Base-by-base conservation (phyloP, 2,329 filamentous ascomycete genomes). In the Ceratocystis alfenasii region DNA sequence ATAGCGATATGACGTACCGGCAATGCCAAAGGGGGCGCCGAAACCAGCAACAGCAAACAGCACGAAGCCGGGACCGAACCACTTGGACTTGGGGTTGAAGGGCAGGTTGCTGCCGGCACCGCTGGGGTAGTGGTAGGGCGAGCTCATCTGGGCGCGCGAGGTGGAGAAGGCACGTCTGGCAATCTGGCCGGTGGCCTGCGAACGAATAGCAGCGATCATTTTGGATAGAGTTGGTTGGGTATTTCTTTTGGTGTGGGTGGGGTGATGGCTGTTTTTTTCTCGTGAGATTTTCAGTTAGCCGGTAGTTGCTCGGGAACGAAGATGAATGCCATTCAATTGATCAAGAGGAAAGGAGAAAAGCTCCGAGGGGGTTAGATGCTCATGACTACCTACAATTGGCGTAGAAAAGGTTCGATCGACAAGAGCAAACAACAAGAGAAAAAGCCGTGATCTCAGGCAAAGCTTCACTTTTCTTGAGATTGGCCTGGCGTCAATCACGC, bases 111-210 rank as follows among this genome's bases (percentile, higher is more conserved):
- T 87, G 79, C 90, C 88, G 74, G 93, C 89, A 70, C 93, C 94
- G 82, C 97, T 93, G 72, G 93, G 88, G 82, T 99, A 99, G 83
- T 99, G 94, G 87, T 95, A 96, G 70, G 92, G 92, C 76, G 90
- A 95, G 73, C 82, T 84, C 76, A 95, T 80, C 77, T 89, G 90
- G 76, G 88, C 79, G 74, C 90, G 89, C 76, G 93, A 95, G 74
- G 90, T 86, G 78, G 91, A 88, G 87, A 99, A 96, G 80, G 88
- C 90, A 78, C 94, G 92, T 81, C 91, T 90, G 83, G 87, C 83
- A 80, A 91, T 81, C 45, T 66, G 64, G 75, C 83, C 77, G 76
- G 82, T 78, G 72, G 79, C 75, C 72, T 76, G 78, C 76, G 81
- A 82, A 75, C 83, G 83, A 73, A 79, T 82, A 78, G 85, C 82